Base-by-base conservation (phyloP, 1,284 basidiomycete species). In the Cryptococcus sp. region DNA sequence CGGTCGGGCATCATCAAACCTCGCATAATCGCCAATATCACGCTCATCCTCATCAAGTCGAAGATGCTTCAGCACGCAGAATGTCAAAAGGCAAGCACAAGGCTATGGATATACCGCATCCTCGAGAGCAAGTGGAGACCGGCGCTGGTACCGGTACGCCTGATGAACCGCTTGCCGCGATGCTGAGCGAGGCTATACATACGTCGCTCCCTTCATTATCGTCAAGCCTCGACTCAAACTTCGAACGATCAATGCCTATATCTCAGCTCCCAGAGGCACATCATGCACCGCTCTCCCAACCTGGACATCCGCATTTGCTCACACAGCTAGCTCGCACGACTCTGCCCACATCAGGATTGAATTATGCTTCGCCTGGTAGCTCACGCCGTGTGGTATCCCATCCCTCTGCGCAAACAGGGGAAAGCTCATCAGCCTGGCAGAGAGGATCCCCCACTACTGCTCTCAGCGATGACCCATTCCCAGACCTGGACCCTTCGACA, bases 401-500 rank as follows among this genome's bases (percentile, higher is more conserved):
- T 22, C 6, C 40, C 19, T 45, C 50, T 3, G 37, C 50, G 23
- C 44, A 37, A 25, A 29, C 39, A 40, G 66, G 59, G n/a, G 62
- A 64, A 37, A 57, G 55, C 26, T 64, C 66, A 7, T 61, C 59
- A 5, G 55, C 60, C 15, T 68, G 65, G 67, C 55, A 54, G 45
- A 61, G 60, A 48, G 43, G 59, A 20, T 34, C 39, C 13, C 55
- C 59, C 16, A 60, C 64, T 10, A 61, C 58, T 5, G 55, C 57
- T 8, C 26, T 63, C 16, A 45, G 52, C 23, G 57, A 67, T 43
- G 64, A 67, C 19, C 59, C 64, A 26, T 76, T 72, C 51, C 75
- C 75, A 1, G 75, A 77, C 47, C 61, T 77, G 7, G 74, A 77
- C 49, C 74, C 75, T 2, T 54, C 60, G 1, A 74, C 75, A 5